Evolutionary conservation across 2,329 filamentous ascomycete species (phyloP).

Genomic region (Phaeosphaeriaceae sp.): DNA sequence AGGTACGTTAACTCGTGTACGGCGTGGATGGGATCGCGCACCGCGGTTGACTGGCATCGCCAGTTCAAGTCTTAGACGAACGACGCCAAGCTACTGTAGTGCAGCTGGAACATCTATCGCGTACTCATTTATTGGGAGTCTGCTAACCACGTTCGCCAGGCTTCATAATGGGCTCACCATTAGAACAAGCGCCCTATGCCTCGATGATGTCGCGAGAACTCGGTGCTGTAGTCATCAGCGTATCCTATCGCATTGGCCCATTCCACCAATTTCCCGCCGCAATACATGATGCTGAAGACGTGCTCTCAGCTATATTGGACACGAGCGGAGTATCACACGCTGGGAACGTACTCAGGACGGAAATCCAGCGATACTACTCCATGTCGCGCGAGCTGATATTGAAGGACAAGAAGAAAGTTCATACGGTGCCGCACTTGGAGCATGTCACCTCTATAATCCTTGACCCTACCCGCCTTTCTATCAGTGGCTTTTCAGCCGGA

Average conservation of each 20-base stretch:
- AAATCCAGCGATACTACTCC: conserved; percentile 43
- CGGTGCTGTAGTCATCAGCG: conserved; percentile 52
- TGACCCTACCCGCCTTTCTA: conserved; percentile 49
- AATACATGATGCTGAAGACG: conserved; percentile 57
- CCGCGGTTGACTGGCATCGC: background rate
- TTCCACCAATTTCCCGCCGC: conserved; percentile 57
- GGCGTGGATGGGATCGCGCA: background rate
- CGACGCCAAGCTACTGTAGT: background rate
- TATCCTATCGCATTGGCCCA: conserved; percentile 58
- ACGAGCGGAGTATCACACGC: conserved; percentile 38
- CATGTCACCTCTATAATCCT: conserved; percentile 37
- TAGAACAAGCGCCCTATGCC: conserved; percentile 57
- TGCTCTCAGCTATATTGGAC: conserved; percentile 52
- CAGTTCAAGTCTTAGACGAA: background rate
- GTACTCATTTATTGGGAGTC: background rate
- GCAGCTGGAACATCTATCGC: background rate
- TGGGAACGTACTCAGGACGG: conserved; percentile 41
- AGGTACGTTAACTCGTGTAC: conserved; percentile 28
- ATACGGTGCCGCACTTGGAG: conserved; percentile 19
- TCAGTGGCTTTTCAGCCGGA: conserved; percentile 56
- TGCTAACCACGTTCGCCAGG: background rate
- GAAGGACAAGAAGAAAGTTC: conserved; percentile 23
- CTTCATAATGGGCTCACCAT: conserved; percentile 51
- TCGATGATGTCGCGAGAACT: conserved; percentile 54
- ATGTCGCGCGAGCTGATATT: conserved; percentile 31